These are phyloP conservation scores for Cyclocybe cylindracea DNA, from an alignment of 768 basidiomycete genomes.

Conservation along the genomic window DNA sequence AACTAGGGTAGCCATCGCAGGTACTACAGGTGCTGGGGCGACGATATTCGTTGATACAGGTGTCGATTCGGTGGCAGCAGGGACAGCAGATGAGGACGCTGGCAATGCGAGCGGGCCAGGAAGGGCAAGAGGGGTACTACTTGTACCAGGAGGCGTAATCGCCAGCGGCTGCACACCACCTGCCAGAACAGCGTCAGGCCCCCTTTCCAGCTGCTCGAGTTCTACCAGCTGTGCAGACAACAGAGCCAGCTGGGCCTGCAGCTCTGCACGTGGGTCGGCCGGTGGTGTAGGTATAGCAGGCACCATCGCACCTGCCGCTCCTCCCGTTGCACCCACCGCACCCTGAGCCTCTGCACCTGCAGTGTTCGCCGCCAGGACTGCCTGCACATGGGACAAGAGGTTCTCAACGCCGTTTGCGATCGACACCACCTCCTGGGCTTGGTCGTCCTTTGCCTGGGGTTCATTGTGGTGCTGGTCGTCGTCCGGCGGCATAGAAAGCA, in stretches of 20 bases:
- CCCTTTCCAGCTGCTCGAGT: conserved; percentile 50
- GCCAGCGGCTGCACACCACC: conserved; percentile 1
- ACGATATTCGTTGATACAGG: background rate
- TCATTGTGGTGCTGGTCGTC: conserved; percentile 21
- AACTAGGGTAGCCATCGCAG: conserved; percentile 1
- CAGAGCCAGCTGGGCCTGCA: conserved; percentile 74
- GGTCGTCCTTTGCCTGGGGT: background rate
- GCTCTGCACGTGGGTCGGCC: conserved; percentile 50
- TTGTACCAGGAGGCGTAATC: background rate
- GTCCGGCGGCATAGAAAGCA: conserved; percentile 44
- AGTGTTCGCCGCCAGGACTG: conserved; percentile 21
- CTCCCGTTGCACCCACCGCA: conserved; percentile 1
- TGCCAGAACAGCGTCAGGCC: conserved; percentile 2
- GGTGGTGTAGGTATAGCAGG: too few species aligned
- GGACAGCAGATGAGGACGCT: background rate
- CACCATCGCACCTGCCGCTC: background rate
- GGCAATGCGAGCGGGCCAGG: conserved; percentile 4
- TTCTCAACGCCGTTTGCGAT: conserved; percentile 21
- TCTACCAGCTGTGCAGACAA: conserved; percentile 74
- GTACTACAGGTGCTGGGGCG: conserved; percentile 1
- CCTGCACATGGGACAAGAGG: conserved; percentile 29
- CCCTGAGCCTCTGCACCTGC: conserved; percentile 2
- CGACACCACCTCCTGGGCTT: conserved; percentile 1
- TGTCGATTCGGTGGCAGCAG: conserved; percentile 3
- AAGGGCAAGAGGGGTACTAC: background rate